Evolutionary conservation across 768 basidiomycete genomes (phyloP), one percentile per base, ranked within the genome.

Genomic region (Rhodosporidiobolus odoratus): DNA sequence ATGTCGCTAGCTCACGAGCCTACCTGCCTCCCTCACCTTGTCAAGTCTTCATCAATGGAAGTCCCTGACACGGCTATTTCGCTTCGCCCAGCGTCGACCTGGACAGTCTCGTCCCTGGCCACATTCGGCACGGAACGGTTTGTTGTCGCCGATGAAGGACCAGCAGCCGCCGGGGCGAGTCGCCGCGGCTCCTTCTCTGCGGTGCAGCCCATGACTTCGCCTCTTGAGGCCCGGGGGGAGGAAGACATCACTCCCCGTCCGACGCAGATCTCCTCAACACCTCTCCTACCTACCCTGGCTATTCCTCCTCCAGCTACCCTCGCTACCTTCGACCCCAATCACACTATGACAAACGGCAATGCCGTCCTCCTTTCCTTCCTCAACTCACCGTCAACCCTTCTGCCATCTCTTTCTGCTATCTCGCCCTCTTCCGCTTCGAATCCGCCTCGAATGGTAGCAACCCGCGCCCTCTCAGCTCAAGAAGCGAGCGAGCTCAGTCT

Each of bases 301-400:
- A 37, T 2, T 25, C 27, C 32, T 8, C 25, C 54, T 23, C 10
- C 45, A 5, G 35, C 57, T n/a, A 13, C 3, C 25, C 35, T 45
- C 58, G n/a, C 53, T 10, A 17, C 27, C 35, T 41, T 32, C 54
- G 43, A 62, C 60, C 34, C 54, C 12, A 10, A 53, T 0, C 27
- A 48, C 45, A 68, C 66, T 17, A 32, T 68, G 13, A 62, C 60
- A 4, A 48, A 68, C 61, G 61, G 66, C 40, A 68, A 68, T 47
- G 66, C 66, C 38, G 66, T 68, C 19, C 66, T 68, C 53, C 45
- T 68, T n/a, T 68, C 66, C n/a, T 68, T 68, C 66, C 53, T 68
- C 59, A 37, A 30, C 41, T 30, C 53, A 5, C 41, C 66, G 10
- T 67, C 66, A 3, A 0, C 30, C 27, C 13, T 60, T 25, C 12